Conservation (phyloP, 805 yeast species). For the Huiozyma sinensis region DNA sequence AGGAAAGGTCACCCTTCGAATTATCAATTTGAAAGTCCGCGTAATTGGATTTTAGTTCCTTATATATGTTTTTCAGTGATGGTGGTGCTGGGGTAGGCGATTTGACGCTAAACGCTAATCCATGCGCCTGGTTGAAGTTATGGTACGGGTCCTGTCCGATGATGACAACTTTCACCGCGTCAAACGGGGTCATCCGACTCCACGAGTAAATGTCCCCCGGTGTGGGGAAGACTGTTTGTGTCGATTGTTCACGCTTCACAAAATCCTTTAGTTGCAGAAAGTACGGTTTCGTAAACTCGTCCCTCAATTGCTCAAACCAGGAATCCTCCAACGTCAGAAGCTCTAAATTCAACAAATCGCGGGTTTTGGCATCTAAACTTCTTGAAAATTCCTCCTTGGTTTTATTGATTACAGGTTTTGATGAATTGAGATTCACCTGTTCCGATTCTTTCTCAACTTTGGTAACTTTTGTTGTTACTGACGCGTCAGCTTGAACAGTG, state of each 20-base stretch:
- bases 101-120: slow-evolving; percentile 84
- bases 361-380: slow-evolving; percentile 1
- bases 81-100: slow-evolving; percentile 85
- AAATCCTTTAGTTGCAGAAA: slow-evolving; percentile 64
- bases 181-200: slow-evolving; percentile 76
- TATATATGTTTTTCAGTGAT: slow-evolving; percentile 77
- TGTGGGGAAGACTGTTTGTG: slow-evolving; percentile 67
- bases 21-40: slow-evolving; percentile 53
- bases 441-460: background rate
- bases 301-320: slow-evolving; percentile 64
- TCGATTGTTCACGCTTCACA: slow-evolving; percentile 36
- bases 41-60: slow-evolving; percentile 60
- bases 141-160: slow-evolving; percentile 98
- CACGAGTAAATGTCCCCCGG: slow-evolving; percentile 72
- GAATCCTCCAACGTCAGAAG: slow-evolving; percentile 57
- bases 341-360: slow-evolving; percentile 33
- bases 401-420: background rate
- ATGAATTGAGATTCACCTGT: background rate
- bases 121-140: slow-evolving; percentile 88
- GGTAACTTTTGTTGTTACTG: background rate
- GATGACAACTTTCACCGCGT: slow-evolving; percentile 62
- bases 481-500: background rate
- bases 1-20: slow-evolving; percentile 47
- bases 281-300: slow-evolving; percentile 75
- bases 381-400: background rate